Evolutionary conservation across 176 grass and related monocot species (phyloP).

Genomic region (Aegilops longissima): DNA sequence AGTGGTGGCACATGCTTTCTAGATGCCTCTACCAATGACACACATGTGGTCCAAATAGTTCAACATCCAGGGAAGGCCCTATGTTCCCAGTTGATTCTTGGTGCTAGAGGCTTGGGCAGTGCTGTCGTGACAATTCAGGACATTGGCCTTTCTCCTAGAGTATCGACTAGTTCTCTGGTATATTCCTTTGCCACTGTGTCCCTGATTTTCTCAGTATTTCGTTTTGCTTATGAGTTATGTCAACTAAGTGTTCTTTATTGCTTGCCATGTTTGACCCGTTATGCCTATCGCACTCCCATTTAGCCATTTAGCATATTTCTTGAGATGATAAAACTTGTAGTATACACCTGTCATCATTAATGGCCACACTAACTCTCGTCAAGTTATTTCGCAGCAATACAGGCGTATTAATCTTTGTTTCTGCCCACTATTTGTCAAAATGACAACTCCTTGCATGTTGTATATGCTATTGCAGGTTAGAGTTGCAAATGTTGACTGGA

Average conservation of each 20-base stretch:
- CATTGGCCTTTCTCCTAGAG: slow-evolving; percentile 83
- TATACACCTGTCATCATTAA: background rate
- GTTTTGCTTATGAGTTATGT: background rate
- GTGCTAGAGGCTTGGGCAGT: slow-evolving; percentile 69
- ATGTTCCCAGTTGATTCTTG: slow-evolving; percentile 83
- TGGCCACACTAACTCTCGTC: background rate
- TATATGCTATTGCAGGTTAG: slow-evolving; percentile 52
- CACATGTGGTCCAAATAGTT: slow-evolving; percentile 65
- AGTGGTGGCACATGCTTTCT: slow-evolving; percentile 92
- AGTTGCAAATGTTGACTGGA: slow-evolving; percentile 93
- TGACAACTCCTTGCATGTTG: background rate
- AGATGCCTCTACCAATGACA: slow-evolving; percentile 90
- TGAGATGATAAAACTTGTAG: slow-evolving; percentile 7
- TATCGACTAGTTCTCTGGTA: slow-evolving; percentile 70
- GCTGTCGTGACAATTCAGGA: slow-evolving; percentile 73
- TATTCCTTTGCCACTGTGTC: slow-evolving; percentile 10
- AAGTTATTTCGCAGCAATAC: slow-evolving; percentile 5
- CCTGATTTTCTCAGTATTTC: slow-evolving; percentile 16
- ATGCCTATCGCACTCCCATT: background rate
- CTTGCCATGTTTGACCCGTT: slow-evolving; percentile 20
- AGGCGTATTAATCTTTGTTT: background rate
- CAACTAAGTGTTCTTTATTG: slow-evolving; percentile 21
- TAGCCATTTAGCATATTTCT: slow-evolving; percentile 26
- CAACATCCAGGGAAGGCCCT: slow-evolving; percentile 56
- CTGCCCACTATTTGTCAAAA: background rate